Base-by-base conservation (phyloP, 164 flowering plant species). In the Chimonanthus praecox region DNA sequence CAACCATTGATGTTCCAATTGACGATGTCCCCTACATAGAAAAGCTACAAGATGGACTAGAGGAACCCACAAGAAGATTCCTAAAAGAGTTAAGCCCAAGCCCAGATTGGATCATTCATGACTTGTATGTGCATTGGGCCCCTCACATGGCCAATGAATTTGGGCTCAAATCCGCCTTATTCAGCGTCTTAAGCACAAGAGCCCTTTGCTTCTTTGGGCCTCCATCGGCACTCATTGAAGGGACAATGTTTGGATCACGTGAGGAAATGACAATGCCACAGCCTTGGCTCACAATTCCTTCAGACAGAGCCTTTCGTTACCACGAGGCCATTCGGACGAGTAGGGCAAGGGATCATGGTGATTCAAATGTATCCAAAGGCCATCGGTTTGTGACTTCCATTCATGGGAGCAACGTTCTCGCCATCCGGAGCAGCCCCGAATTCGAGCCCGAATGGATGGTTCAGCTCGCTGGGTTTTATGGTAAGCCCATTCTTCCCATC, bases 1-100 rank as follows among this genome's bases (percentile, higher is more conserved):
- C 87, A 75, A 86, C 85, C 67, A 9, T 8, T 15, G 90, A 85
- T 71, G 2, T 87, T 0, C 78, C 84, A 0, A 7, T 6, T 1
- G 20, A 77, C 46, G 69, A 81, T 21, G 18, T 74, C n/a, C 76
- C 63, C n/a, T 69, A 63, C 72, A 83, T 83, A 5, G 75, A 73
- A 62, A 47, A 51, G 6, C 84, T 84, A 18, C 75, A 43, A 13
- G 86, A 85, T 63, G 69, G 46, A 4, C 78, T 85, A 7, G 69
- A 79, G 20, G 75, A 71, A 3, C 67, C 61, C 76, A 80, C 6
- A 20, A 79, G 7, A 20, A 5, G 8, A 2, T 46, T 70, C 71
- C 33, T 75, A 5, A 44, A 49, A 21, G 16, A 44, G 16, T 5
- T 45, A 7, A 0, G 65, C 13, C 80, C 82, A 3, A n/a, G 47